Conservation (phyloP, 129 eudicot genomes). For the Ambrosia artemisiifolia region DNA sequence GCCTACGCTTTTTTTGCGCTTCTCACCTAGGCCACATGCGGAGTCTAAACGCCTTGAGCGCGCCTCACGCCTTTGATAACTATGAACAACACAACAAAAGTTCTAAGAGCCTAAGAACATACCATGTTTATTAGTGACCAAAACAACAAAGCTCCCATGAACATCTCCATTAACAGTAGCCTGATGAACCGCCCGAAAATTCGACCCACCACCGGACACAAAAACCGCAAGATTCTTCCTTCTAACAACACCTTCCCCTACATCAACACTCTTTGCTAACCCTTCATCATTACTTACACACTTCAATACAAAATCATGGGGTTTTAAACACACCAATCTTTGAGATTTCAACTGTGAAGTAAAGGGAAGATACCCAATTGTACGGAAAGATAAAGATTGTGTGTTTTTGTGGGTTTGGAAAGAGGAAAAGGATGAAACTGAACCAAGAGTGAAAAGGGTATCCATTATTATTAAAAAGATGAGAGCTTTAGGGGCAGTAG, state of each 20-base stretch:
- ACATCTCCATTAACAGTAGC: conserved; percentile 53
- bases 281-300: conserved; percentile 20
- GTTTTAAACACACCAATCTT: conserved; percentile 4
- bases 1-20: no score
- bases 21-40: no score
- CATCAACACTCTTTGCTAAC: conserved; percentile 22
- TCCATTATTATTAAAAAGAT: no score
- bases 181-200: conserved; percentile 67
- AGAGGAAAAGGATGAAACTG: no score
- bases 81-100: no score
- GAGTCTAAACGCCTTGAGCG: no score
- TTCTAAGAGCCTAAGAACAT: conserved; percentile 16
- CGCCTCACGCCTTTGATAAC: no score
- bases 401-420: conserved; percentile 14
- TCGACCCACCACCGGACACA: no score
- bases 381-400: neutral
- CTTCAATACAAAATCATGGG: conserved; percentile 1
- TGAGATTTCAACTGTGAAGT: neutral
- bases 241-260: conserved; percentile 19
- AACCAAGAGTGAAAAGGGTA: no score
- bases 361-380: conserved; percentile 5
- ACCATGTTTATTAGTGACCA: conserved; percentile 76
- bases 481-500: no score
- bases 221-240: conserved; percentile 70
- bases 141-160: conserved; percentile 61